A percentile compares a stretch with the other conserved stretches of the same genome.
Conservation (phyloP, 495 filamentous ascomycete species). For the Chaetomium tenue region DNA sequence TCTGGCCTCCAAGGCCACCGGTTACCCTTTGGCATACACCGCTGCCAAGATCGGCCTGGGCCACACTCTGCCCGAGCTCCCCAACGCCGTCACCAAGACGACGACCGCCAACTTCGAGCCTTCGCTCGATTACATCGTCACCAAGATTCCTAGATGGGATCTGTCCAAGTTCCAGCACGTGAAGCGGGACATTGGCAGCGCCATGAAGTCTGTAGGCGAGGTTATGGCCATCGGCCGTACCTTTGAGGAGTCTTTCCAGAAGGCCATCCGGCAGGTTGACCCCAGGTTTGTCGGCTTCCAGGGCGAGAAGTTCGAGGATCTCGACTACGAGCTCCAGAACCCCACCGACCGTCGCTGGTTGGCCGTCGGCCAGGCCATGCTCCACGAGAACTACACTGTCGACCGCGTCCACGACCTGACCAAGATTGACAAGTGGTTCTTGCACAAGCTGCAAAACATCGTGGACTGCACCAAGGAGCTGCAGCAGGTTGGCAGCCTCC, state of each 20-base stretch:
- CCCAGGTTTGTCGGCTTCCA: slow-evolving; percentile 90
- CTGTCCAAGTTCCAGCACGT: slow-evolving; percentile 98
- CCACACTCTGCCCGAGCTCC: slow-evolving; percentile 89
- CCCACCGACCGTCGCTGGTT: slow-evolving; percentile 95
- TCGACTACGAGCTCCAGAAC: slow-evolving; percentile 86
- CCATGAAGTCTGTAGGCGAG: slow-evolving; percentile 98
- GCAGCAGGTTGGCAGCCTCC: slow-evolving; percentile 81
- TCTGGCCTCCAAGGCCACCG: slow-evolving; percentile 93
- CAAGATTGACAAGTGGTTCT: slow-evolving; percentile 96
- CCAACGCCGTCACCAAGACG: slow-evolving; percentile 96
- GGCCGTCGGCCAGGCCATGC: slow-evolving; percentile 95
- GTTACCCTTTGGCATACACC: slow-evolving; percentile 93
- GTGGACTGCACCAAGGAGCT: slow-evolving; percentile 85
- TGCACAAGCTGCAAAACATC: slow-evolving; percentile 96
- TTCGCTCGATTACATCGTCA: slow-evolving; percentile 94
- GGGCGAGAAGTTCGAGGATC: slow-evolving; percentile 87
- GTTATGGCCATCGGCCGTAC: slow-evolving; percentile 99
- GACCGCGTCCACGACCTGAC: slow-evolving; percentile 87
- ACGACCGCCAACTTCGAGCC: slow-evolving; percentile 99
- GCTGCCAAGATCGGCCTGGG: slow-evolving; percentile 96
- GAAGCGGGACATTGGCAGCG: slow-evolving; percentile 91
- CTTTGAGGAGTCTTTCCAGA: slow-evolving; percentile 99
- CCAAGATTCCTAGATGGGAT: slow-evolving; percentile 98
- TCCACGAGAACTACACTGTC: slow-evolving; percentile 91
- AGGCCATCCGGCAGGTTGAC: slow-evolving; percentile 95